A percentile compares a stretch with the other conserved stretches of the same genome.
Conservation (phyloP, 345 rosid species). For the Acer saccharum region DNA sequence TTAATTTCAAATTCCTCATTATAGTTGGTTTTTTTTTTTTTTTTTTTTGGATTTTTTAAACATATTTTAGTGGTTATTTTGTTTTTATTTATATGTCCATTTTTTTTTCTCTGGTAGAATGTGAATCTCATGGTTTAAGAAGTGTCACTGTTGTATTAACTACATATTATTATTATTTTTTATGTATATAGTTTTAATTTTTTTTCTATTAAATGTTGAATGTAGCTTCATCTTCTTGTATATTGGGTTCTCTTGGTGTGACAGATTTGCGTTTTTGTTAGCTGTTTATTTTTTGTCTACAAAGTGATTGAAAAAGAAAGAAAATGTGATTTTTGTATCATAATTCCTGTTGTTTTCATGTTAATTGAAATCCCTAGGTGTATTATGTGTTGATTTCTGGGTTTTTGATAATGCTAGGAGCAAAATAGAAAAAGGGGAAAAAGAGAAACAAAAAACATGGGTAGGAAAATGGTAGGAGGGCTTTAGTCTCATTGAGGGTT, state of each 20-base stretch:
- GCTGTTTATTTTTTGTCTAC: too few species aligned
- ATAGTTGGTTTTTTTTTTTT: neutral
- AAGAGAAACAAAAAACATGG: neutral
- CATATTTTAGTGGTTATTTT: neutral
- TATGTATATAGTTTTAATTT: neutral
- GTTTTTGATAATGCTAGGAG: constrained; percentile 6
- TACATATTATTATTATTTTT: neutral
- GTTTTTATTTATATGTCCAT: neutral
- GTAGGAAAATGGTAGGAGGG: neutral
- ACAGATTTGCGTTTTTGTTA: too few species aligned
- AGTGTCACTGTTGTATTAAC: constrained; percentile 54
- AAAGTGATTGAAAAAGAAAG: too few species aligned
- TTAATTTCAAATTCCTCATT: neutral
- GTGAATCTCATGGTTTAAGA: constrained; percentile 13
- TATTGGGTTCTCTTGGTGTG: too few species aligned
- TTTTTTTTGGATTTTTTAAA: too few species aligned
- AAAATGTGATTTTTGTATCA: too few species aligned
- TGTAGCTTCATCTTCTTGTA: too few species aligned
- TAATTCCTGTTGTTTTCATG: too few species aligned
- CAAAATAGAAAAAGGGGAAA: neutral
- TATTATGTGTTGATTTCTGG: neutral
- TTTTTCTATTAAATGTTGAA: neutral
- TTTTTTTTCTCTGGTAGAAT: constrained; percentile 26
- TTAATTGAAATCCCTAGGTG: neutral
- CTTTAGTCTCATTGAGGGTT: neutral